Evolutionary conservation across 345 rosid genomes (phyloP).

Genomic region (Tarenaya hassleriana): DNA sequence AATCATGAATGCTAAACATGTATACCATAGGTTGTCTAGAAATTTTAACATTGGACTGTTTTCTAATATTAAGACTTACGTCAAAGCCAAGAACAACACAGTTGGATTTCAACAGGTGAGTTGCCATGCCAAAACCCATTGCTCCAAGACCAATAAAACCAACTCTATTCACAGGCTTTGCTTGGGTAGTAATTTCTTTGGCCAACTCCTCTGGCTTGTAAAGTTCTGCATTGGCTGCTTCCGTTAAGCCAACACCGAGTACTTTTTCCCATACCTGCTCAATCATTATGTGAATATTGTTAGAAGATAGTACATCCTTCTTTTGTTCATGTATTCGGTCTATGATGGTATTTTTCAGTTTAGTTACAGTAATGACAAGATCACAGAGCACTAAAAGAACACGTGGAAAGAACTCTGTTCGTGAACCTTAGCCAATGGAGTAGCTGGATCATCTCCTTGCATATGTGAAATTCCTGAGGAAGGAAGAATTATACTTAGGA

Average conservation of each 20-base stretch:
- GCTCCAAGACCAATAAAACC: slow-evolving; percentile 99
- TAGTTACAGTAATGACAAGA: slow-evolving; percentile 2
- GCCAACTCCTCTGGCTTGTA: slow-evolving; percentile 76
- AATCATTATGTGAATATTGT: slow-evolving; percentile 16
- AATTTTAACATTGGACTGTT: slow-evolving; percentile 10
- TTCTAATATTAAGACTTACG: slow-evolving; percentile 38
- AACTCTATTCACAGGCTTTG: slow-evolving; percentile 48
- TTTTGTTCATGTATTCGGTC: slow-evolving; percentile 10
- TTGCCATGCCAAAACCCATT: slow-evolving; percentile 99
- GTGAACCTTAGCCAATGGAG: slow-evolving; percentile 56
- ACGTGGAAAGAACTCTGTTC: slow-evolving; percentile 11
- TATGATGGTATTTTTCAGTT: slow-evolving; percentile 4
- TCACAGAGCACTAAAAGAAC: slow-evolving; percentile 18
- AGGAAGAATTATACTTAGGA: slow-evolving; percentile 9
- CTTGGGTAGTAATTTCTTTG: slow-evolving; percentile 40
- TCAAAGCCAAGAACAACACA: slow-evolving; percentile 74
- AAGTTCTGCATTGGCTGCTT: slow-evolving; percentile 55
- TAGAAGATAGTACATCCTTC: slow-evolving; percentile 6
- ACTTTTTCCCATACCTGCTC: slow-evolving; percentile 66
- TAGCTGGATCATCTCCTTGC: slow-evolving; percentile 34
- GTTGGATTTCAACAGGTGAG: slow-evolving; percentile 60
- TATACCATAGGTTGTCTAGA: slow-evolving; percentile 4
- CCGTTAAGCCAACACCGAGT: slow-evolving; percentile 49
- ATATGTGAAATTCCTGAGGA: slow-evolving; percentile 54
- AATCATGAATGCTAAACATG: slow-evolving; percentile 5